A percentile compares a stretch with the other conserved stretches of the same genome.
These are phyloP conservation scores for Ophiostoma novo-ulmi DNA, from an alignment of 2,329 filamentous ascomycete species.

Conservation along the genomic window DNA sequence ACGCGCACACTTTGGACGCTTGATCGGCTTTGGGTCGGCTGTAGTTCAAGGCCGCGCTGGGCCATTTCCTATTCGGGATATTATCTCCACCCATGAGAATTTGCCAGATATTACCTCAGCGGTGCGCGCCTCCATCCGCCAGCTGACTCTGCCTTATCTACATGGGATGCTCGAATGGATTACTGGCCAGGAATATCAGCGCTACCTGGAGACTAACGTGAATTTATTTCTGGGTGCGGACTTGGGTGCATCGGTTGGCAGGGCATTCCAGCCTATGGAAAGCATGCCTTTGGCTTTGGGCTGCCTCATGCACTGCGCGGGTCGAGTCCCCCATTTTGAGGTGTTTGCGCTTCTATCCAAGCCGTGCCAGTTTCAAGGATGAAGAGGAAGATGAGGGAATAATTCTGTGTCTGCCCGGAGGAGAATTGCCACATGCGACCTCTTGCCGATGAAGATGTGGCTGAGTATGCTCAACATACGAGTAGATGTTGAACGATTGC, in stretches of 20 bases:
- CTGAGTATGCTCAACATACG: not conserved
- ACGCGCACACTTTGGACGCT: not conserved
- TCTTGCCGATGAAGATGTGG: not conserved
- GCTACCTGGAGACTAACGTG: not conserved
- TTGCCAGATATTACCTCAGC: not conserved
- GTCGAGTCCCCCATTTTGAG: not conserved
- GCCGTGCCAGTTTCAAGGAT: not conserved
- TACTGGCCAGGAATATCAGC: not conserved
- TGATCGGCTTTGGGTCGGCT: not conserved
- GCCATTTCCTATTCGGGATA: not conserved
- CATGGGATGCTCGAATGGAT: not conserved
- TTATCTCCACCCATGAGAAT: not conserved
- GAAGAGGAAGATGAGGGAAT: not conserved
- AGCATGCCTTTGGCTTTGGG: not conserved
- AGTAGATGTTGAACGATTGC: not conserved
- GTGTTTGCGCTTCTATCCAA: not conserved
- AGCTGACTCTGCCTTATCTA: not conserved
- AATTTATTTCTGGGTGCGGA: not conserved
- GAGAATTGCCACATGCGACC: not conserved
- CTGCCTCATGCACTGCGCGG: not conserved
- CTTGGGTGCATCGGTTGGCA: not conserved
- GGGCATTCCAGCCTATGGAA: not conserved
- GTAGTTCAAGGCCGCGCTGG: not conserved
- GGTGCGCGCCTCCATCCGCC: not conserved
- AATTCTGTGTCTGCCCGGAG: not conserved